Evolutionary conservation across 768 basidiomycete genomes (phyloP), one percentile per base, ranked within the genome.

Genomic region (Lyophyllum shimeji): DNA sequence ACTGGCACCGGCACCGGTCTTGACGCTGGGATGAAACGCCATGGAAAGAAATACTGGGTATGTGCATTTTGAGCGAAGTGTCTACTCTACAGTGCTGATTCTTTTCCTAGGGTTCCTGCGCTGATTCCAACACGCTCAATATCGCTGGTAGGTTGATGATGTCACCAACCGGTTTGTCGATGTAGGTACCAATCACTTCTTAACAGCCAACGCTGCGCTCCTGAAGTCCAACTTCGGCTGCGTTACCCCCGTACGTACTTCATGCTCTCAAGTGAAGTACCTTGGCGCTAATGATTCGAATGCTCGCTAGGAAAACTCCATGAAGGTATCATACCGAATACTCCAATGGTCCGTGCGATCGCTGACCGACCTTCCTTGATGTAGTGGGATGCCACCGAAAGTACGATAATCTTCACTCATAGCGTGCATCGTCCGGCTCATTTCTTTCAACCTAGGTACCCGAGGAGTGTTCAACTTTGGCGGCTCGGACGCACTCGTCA

Each of bases 341-440:
- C 59, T 25, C 6, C 3, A 17, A 50, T 52, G 1, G 1, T 15
- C 29, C n/a, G 17, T 18, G 12, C 24, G 12, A 21, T 27, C 7
- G 13, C 34, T 18, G 37, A 25, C n/a, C 42, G 18, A 15, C 29
- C 29, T 21, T 45, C 17, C 15, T 12, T 24, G 24, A 29, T 29
- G 29, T 40, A 73, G 69, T 73, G 73, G 74, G 72, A 74, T 61
- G 69, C 75, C 27, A 73, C 71, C 43, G 75, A 76, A 54, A 61
- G 68, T 69, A 33, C 45, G 61, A 46, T 49, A 7, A 21, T 37
- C 42, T 3, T 33, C 39, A 20, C 20, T 33, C 21, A 43, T 43
- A 7, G 43, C 50, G n/a, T 55, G 15, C n/a, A n/a, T 27, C 20
- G 1, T 2, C 34, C 29, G 9, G 9, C 29, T 29, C 29, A 29